Evolutionary conservation across 148 eudicot genomes (phyloP).

Genomic region (Salicornia ramosissima): DNA sequence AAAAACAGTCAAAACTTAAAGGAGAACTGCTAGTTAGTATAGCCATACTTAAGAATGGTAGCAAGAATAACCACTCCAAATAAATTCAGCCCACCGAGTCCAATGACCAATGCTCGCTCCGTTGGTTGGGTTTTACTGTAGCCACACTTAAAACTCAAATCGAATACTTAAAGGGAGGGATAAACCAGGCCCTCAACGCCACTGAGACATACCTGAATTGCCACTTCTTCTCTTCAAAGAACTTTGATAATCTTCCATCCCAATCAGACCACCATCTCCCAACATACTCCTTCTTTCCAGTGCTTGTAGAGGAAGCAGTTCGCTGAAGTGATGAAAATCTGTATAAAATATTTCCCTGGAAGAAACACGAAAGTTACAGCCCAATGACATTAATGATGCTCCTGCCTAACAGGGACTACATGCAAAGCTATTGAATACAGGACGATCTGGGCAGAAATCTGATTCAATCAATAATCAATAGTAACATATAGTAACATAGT

Average conservation of each 20-base stretch:
- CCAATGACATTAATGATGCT: neutral
- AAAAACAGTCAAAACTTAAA: neutral
- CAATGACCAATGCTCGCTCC: conserved; percentile 86
- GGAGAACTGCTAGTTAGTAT: conserved; percentile 14
- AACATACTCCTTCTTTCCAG: conserved; percentile 71
- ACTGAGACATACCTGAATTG: conserved; percentile 56
- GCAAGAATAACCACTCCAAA: conserved; percentile 83
- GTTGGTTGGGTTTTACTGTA: conserved; percentile 71
- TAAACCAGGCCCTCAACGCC: neutral
- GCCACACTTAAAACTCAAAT: conserved; percentile 14
- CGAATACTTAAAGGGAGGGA: neutral
- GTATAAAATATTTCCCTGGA: conserved; percentile 90
- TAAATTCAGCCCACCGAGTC: conserved; percentile 83
- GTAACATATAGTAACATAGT: no score
- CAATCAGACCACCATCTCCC: conserved; percentile 65
- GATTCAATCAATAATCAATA: neutral
- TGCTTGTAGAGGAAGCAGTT: conserved; percentile 69
- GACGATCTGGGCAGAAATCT: neutral
- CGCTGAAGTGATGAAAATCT: conserved; percentile 91
- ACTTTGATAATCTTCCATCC: conserved; percentile 59
- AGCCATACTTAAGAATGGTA: conserved; percentile 71
- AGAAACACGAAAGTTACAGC: conserved; percentile 1
- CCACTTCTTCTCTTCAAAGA: conserved; percentile 80
- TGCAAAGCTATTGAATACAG: neutral
- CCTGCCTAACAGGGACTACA: neutral